Evolutionary conservation across 306 rosid genomes (phyloP).

Genomic region (Trifolium subterraneum): DNA sequence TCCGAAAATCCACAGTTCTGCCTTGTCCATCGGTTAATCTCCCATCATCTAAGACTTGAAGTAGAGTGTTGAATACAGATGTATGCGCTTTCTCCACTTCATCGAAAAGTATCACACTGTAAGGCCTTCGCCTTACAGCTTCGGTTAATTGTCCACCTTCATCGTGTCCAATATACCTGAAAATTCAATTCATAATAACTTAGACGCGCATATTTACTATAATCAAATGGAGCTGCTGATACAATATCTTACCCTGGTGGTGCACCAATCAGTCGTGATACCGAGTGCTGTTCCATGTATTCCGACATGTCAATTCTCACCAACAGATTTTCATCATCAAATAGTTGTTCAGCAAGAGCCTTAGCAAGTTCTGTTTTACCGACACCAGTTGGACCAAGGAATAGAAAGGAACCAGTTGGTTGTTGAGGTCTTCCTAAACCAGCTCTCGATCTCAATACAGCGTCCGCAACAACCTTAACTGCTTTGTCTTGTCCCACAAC

Average conservation of each 20-base stretch:
- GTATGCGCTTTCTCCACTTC: conserved; percentile 91
- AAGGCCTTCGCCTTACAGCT: conserved; percentile 66
- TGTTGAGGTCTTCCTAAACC: conserved; percentile 85
- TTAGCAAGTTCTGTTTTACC: conserved; percentile 98
- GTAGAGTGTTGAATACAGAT: conserved; percentile 77
- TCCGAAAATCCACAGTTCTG: conserved; percentile 79
- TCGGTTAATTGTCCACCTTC: conserved; percentile 76
- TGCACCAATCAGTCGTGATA: conserved; percentile 84
- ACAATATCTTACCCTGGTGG: conserved; percentile 86
- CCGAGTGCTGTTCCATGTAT: conserved; percentile 88
- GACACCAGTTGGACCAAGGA: conserved; percentile 93
- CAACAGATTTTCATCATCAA: conserved; percentile 76
- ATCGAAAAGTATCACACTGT: conserved; percentile 79
- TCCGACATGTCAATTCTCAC: conserved; percentile 94
- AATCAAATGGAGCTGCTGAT: neutral
- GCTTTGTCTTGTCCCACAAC: conserved; percentile 94
- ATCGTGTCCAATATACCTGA: conserved; percentile 85
- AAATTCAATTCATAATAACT: neutral
- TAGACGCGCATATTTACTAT: neutral
- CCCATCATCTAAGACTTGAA: conserved; percentile 90
- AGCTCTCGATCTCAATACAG: conserved; percentile 86
- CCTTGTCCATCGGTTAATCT: conserved; percentile 93
- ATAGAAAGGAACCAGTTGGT: conserved; percentile 88
- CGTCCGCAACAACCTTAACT: conserved; percentile 81
- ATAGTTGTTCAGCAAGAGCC: conserved; percentile 92